Conservation (phyloP, 495 filamentous ascomycete species). For the Daldinia caldariorum region DNA sequence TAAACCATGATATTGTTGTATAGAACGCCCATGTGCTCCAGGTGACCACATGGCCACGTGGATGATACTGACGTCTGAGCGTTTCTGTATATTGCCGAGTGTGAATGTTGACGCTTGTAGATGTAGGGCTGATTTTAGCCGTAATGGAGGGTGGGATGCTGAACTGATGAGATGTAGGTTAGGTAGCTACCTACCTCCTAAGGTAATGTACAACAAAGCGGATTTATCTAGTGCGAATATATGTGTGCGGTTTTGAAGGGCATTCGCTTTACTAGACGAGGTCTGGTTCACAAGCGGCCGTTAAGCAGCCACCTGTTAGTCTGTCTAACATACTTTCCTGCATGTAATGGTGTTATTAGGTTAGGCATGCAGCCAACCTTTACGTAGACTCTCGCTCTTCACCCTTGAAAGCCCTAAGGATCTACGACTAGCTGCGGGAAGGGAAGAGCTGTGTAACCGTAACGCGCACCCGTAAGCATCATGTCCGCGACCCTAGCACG, state of each 20-base stretch:
- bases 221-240: background rate
- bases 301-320: too few relatives aligned
- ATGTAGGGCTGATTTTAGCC: constrained; percentile 39
- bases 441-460: constrained; percentile 13
- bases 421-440: constrained; percentile 32
- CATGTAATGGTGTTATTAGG: constrained; percentile 5
- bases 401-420: constrained; percentile 18
- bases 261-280: too few relatives aligned
- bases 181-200: too few relatives aligned
- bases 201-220: constrained; percentile 3
- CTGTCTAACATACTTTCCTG: background rate
- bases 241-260: background rate
- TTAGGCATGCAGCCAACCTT: background rate
- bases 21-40: constrained; percentile 18
- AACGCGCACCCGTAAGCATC: constrained; percentile 21
- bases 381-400: constrained; percentile 9
- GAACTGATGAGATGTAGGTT: background rate
- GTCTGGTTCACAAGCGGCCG: too few relatives aligned
- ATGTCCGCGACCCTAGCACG: constrained; percentile 13
- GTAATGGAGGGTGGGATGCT: constrained; percentile 13
- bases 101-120: constrained; percentile 14
- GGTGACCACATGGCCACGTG: constrained; percentile 40
- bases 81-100: constrained; percentile 10
- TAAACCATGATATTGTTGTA: background rate
- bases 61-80: constrained; percentile 19